A percentile compares a stretch with the other conserved stretches of the same genome.
These are phyloP conservation scores for Mortierella sp. DNA, from an alignment of 371 early-diverging fungal genomes.

Conservation along the genomic window DNA sequence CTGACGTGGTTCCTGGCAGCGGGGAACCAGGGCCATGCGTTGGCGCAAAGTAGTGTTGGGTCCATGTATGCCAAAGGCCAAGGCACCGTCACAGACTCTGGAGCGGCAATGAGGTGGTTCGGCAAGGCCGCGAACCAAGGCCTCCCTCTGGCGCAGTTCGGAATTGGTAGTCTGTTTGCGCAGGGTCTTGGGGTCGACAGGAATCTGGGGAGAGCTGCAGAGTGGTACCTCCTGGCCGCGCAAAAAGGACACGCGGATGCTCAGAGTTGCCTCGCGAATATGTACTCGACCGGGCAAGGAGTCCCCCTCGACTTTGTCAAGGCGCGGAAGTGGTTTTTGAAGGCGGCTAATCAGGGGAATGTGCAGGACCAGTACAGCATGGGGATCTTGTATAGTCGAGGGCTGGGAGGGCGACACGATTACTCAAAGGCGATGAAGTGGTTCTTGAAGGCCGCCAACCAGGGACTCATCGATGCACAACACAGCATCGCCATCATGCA, in stretches of 20 bases:
- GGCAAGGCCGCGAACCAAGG: constrained; percentile 48
- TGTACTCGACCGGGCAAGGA: constrained; percentile 69
- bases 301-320: constrained; percentile 59
- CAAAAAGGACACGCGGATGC: constrained; percentile 62
- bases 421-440: constrained; percentile 57
- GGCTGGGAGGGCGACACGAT: constrained; percentile 58
- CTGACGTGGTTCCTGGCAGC: background rate
- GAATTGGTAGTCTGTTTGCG: background rate
- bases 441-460: constrained; percentile 62
- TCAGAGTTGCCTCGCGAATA: constrained; percentile 62
- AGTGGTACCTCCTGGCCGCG: constrained; percentile 54
- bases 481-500: constrained; percentile 83
- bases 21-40: constrained; percentile 30
- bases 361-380: constrained; percentile 60
- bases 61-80: constrained; percentile 78
- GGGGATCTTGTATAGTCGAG: constrained; percentile 65
- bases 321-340: constrained; percentile 68
- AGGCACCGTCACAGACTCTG: constrained; percentile 63
- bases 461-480: constrained; percentile 65
- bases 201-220: background rate
- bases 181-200: background rate
- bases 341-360: constrained; percentile 66
- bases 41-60: constrained; percentile 30
- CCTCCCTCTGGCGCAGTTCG: background rate
- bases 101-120: constrained; percentile 67